Evolutionary conservation across 805 yeast species (phyloP).

Genomic region (Suhomyces faveliae): DNA sequence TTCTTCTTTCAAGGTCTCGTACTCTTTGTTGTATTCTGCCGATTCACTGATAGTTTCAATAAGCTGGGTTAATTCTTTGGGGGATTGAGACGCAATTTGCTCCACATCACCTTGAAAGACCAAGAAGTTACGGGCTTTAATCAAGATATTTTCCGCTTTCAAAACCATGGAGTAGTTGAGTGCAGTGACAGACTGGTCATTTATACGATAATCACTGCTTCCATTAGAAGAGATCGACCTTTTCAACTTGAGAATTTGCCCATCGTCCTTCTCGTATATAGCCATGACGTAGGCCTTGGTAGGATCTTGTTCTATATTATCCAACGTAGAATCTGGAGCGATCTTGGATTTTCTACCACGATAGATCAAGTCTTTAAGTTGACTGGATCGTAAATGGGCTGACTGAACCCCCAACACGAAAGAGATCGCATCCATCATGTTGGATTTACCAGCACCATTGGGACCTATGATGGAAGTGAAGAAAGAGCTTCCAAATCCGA

Average conservation of each 20-base stretch:
- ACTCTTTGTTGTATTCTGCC: constrained; percentile 60
- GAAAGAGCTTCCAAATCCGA: constrained; percentile 79
- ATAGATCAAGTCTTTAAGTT: constrained; percentile 74
- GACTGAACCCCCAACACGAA: constrained; percentile 87
- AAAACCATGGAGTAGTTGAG: constrained; percentile 63
- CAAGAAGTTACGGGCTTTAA: constrained; percentile 85
- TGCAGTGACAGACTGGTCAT: constrained; percentile 59
- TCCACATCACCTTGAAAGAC: constrained; percentile 98
- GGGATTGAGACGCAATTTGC: constrained; percentile 82
- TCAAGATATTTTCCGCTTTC: constrained; percentile 75
- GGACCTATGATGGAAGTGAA: constrained; percentile 96
- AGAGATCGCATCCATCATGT: constrained; percentile 95
- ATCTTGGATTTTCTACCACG: constrained; percentile 51
- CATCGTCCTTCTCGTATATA: constrained; percentile 62
- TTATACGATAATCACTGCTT: constrained; percentile 63
- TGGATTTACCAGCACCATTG: constrained; percentile 97
- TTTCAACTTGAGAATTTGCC: constrained; percentile 58
- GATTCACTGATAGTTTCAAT: constrained; percentile 88
- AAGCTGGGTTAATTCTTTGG: constrained; percentile 67
- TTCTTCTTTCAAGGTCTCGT: constrained; percentile 61
- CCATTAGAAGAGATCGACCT: constrained; percentile 62
- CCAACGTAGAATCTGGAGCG: constrained; percentile 16
- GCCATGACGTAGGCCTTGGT: constrained; percentile 74
- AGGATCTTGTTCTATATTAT: constrained; percentile 35
- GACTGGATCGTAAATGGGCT: constrained; percentile 69